Evolutionary conservation across 306 rosid species (phyloP), one percentile per base, ranked within the genome.

Genomic region (Styphnolobium japonicum): DNA sequence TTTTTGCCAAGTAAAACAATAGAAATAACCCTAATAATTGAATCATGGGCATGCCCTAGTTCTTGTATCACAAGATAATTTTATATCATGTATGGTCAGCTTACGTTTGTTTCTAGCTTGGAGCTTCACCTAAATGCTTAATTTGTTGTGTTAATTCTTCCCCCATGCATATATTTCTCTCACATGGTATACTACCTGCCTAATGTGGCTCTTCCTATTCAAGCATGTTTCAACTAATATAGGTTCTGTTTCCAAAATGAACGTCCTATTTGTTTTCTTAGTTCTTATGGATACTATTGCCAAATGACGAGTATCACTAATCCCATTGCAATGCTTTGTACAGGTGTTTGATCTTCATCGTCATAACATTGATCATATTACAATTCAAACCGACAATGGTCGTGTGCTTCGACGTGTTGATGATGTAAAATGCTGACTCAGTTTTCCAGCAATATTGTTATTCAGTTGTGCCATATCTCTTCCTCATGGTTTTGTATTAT

Each of bases 361-460:
- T 58, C 99, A 91, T 90, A 93, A 95, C 77, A 95, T 95, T 67
- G 99, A 93, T 87, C 97, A 95, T 84, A 91, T 95, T 71, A 91
- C 98, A 23, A 86, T 93, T 88, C 87, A 92, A 70, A 78, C 90
- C 10, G 71, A 63, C n/a, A 90, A 93, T 52, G 98, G 98, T 52
- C 92, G 94, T 56, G 88, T 87, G 67, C 98, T 95, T 79, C 96
- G 91, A 48, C 94, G 97, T 3, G 89, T 94, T 64, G 97, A 92
- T 73, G 97, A 95, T 86, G 98, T 95, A 87, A 88, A 58, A 74
- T 79, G 52, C 73, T 7, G 29, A 77, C 56, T 73, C 46, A 37
- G 77, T 22, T 79, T 63, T 81, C 25, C 18, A 19, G 71, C 15
- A 29, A 23, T 31, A 4, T 71, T 55, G 37, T 71, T 65, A 53